Conservation (phyloP, 768 basidiomycete species). For the Gyrodon lividus region DNA sequence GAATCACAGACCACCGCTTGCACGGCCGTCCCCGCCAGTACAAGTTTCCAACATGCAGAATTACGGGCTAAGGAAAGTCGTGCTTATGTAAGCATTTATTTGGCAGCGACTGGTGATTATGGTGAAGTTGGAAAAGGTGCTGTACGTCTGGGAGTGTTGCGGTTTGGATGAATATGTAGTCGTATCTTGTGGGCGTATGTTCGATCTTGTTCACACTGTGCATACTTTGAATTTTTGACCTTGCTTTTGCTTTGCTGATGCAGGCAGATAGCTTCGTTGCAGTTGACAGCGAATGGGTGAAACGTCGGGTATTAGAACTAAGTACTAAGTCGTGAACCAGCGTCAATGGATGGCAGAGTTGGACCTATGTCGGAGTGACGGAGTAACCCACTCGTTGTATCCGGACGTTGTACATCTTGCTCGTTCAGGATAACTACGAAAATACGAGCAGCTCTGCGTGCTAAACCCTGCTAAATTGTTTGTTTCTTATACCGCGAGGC, state of each 20-base stretch:
- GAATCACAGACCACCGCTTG: conserved; percentile 23
- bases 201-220: neutral
- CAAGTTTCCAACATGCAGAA: conserved; percentile 5
- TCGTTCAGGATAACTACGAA: no score
- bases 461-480: no score
- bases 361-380: neutral
- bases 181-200: neutral
- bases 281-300: neutral
- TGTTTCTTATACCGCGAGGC: no score
- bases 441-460: no score
- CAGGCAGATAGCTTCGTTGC: neutral
- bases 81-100: neutral
- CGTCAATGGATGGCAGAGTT: no score
- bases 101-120: no score
- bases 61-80: conserved; percentile 4
- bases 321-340: no score
- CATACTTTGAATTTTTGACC: neutral
- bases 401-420: no score
- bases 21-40: conserved; percentile 25
- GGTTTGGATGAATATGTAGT: neutral
- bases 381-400: no score
- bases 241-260: neutral
- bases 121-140: neutral
- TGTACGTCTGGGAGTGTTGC: neutral
- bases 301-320: neutral